phyloP scores from a whole-genome alignment of 345 rosid species.

The Hibiscus mutabilis region DNA sequence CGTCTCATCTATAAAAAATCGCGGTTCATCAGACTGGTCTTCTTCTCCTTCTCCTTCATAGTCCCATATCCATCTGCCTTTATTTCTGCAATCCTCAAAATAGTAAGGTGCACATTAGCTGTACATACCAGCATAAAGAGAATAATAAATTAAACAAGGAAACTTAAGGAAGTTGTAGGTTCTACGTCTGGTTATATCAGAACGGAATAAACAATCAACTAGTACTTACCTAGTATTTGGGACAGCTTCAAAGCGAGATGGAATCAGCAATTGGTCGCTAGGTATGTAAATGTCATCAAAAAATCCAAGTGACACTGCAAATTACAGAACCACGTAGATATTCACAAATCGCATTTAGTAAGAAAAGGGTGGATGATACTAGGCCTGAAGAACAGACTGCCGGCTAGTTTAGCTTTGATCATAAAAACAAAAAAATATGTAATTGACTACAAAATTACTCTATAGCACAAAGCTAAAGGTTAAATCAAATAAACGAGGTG shows the following conservation, averaged over 20 bases:
- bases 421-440: not conserved
- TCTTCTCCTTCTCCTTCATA: constrained; percentile 23
- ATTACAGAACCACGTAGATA: not conserved
- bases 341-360: not conserved
- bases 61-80: constrained; percentile 70
- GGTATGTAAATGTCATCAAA: constrained; percentile 78
- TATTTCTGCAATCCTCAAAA: constrained; percentile 37
- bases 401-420: not conserved
- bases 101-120: not conserved
- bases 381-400: not conserved
- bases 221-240: constrained; percentile 42
- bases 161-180: not conserved
- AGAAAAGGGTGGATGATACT: not conserved
- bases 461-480: not conserved
- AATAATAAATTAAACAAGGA: not conserved
- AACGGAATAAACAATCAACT: not conserved
- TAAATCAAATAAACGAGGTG: not conserved
- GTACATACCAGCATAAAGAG: not conserved
- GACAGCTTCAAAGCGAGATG: constrained; percentile 41
- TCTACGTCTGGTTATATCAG: not conserved
- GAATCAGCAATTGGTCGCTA: constrained; percentile 45
- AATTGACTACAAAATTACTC: not conserved
- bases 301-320: constrained; percentile 87
- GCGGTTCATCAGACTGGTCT: not conserved
- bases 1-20: constrained; percentile 43